Percentiles rank a stretch among this genome's conserved stretches.
phyloP scores from a whole-genome alignment of 345 rosid genomes.

The Schrenkiella parvula region DNA sequence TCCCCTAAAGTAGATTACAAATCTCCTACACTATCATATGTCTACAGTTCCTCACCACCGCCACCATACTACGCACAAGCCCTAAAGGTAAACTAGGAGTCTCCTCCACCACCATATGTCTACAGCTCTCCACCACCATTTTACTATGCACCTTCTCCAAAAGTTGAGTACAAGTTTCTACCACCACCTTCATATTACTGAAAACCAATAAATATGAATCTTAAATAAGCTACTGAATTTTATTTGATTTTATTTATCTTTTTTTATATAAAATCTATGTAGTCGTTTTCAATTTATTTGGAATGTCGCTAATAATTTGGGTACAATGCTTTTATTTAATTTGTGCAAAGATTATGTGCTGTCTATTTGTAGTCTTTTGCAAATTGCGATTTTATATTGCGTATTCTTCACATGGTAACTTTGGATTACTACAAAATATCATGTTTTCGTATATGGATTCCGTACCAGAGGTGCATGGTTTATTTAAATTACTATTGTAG shows the following conservation, averaged over 20 bases:
- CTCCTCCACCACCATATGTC: conserved; percentile 16
- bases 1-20: not conserved
- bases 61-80: conserved; percentile 15
- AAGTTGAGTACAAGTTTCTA: not conserved
- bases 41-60: conserved; percentile 15
- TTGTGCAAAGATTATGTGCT: not conserved
- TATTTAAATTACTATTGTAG: not conserved
- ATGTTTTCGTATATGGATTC: not conserved
- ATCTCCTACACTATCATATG: conserved; percentile 14
- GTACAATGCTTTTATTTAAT: not conserved
- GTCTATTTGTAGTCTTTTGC: not conserved
- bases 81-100: not conserved
- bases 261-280: not conserved
- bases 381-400: not conserved
- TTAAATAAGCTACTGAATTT: not conserved
- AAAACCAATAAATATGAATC: not conserved
- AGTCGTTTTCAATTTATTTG: not conserved
- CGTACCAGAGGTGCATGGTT: not conserved
- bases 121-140: conserved; percentile 15
- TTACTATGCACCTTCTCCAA: conserved; percentile 1
- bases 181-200: conserved; percentile 16
- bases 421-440: not conserved
- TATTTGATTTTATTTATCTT: not conserved
- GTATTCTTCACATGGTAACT: not conserved
- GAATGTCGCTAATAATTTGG: not conserved